phyloP scores from a whole-genome alignment of 2,329 filamentous ascomycete genomes.

The Lasiodiplodia citricola region DNA sequence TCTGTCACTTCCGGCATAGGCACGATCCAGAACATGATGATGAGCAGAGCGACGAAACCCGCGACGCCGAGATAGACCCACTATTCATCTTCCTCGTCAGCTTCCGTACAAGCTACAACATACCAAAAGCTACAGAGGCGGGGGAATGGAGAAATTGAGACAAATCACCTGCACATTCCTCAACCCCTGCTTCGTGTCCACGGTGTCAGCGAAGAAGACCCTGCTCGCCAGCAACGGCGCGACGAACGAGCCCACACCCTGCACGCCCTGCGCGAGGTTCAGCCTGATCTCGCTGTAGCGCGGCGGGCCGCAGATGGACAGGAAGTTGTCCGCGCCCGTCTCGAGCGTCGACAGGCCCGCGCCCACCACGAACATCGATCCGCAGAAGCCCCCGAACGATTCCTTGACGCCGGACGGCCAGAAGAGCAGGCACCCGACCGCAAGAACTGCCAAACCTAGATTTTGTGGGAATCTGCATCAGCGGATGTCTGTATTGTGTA shows the following conservation, averaged over 20 bases:
- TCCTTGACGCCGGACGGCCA: conserved; percentile 67
- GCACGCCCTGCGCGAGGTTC: conserved; percentile 66
- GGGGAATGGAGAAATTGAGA: neutral
- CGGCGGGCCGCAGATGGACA: conserved; percentile 64
- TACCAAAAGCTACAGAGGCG: neutral
- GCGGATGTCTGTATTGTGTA: neutral
- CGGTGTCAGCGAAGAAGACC: conserved; percentile 55
- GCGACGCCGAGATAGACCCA: conserved; percentile 70
- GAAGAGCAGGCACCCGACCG: conserved; percentile 66
- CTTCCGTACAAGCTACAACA: neutral
- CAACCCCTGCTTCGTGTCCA: conserved; percentile 52
- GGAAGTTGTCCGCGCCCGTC: conserved; percentile 66
- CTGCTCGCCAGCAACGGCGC: conserved; percentile 65
- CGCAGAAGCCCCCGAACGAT: conserved; percentile 64
- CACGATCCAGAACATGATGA: conserved; percentile 65
- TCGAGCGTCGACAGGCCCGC: conserved; percentile 65
- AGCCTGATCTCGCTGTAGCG: conserved; percentile 65
- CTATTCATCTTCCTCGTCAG: neutral
- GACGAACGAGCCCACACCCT: conserved; percentile 64
- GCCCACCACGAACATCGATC: conserved; percentile 68
- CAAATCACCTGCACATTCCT: conserved; percentile 40
- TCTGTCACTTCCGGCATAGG: conserved; percentile 68
- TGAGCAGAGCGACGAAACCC: conserved; percentile 63
- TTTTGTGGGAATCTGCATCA: neutral
- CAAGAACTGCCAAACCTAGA: conserved; percentile 43